These are phyloP conservation scores for Adansonia digitata DNA, from an alignment of 345 rosid species.

Conservation along the genomic window DNA sequence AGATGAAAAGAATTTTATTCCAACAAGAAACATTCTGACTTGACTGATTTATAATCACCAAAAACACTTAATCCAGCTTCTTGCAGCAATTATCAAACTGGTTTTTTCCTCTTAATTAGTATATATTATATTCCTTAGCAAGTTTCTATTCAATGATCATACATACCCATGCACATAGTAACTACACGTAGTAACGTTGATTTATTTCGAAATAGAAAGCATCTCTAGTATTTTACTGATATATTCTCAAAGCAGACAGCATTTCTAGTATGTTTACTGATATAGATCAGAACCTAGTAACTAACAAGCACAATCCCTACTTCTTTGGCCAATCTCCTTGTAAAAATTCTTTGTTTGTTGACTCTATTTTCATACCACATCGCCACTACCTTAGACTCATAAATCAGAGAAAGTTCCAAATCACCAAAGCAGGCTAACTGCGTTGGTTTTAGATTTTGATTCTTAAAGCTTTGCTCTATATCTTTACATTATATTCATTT, in stretches of 20 bases:
- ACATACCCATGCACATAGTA: background rate
- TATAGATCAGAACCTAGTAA: background rate
- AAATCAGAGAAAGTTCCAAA: background rate
- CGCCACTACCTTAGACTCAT: background rate
- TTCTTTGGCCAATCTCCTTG: background rate
- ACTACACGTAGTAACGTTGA: background rate
- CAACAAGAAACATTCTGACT: background rate
- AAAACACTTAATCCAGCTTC: background rate
- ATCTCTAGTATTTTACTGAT: background rate
- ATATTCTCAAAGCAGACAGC: background rate
- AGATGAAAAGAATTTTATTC: background rate
- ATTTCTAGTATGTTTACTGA: background rate
- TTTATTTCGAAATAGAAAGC: background rate
- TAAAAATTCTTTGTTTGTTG: background rate
- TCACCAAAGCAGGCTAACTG: background rate
- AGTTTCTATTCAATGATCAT: background rate
- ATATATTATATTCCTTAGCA: background rate
- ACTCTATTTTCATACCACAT: background rate
- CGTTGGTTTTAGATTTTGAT: background rate
- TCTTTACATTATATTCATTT: background rate
- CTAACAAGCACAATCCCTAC: background rate
- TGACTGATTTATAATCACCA: background rate
- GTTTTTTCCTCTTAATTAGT: background rate
- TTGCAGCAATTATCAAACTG: background rate
- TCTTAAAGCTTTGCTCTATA: background rate